Evolutionary conservation across 108 stramenopile genomes (phyloP), one percentile per base, ranked within the genome.

Genomic region (Skeletonema tropicum): DNA sequence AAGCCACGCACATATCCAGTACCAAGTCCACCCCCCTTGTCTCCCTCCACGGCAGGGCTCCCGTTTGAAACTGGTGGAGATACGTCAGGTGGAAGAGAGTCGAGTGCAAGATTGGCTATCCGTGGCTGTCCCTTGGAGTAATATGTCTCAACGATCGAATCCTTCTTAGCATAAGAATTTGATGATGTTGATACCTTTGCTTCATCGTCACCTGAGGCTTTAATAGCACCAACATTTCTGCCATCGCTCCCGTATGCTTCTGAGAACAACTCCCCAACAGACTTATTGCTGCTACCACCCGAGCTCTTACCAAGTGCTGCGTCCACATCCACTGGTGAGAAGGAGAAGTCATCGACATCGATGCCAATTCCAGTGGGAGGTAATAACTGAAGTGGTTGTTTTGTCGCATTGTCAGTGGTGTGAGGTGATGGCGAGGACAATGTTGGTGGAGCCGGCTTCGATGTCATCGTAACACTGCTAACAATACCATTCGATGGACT

Each of bases 301-400:
- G 48, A 49, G 12, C 17, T 49, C 48, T 19, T 49, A 49, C 48
- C 19, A 19, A 49, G 19, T 19, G 17, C 19, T 19, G 48, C 48
- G 17, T 49, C 48, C 17, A 49, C 17, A 49, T 49, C 48, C 5
- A 49, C 48, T 49, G 48, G 73, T 23, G 49, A 69, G 68, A 80
- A 80, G 11, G 79, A 80, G 52, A 74, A 80, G 38, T 80, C 79
- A 68, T 80, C 79, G 30, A 66, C 66, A 31, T 70, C 67, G 2
- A 69, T 49, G 4, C 46, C 71, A 59, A 57, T 61, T 15, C 29
- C 61, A 52, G 70, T 49, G 48, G 48, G 48, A 19, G 48, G 19
- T 49, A 49, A 49, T 49, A 19, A 5, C 19, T 49, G 48, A 19
- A 19, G 48, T 19, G n/a, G 17, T n/a, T n/a, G 48, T 49, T 49